Evolutionary conservation across 495 filamentous ascomycete species (phyloP), one percentile per base, ranked within the genome.

Genomic region (Jackrogersella multiformis): DNA sequence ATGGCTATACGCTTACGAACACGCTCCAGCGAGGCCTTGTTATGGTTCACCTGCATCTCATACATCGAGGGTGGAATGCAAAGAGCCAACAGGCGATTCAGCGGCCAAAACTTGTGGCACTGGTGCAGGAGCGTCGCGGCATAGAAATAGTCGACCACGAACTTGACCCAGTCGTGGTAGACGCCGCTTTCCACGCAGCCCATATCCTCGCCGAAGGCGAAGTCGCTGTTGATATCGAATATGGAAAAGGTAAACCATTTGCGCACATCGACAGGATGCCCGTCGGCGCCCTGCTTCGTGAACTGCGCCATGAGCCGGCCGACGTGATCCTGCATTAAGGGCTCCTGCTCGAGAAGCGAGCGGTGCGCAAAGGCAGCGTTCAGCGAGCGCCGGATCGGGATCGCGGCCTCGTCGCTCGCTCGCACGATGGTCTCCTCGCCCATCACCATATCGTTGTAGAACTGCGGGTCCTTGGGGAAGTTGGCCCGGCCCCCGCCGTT

Each of bases 131-230:
- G 41, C 7, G 41, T 45, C 12, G 41, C 41, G 15, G 16, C 41
- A 13, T 45, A 45, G 20, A 45, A 45, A 12, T 45, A 45, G 41
- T 45, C 41, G 20, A 45, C 21, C n/a, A 45, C 41, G 4, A 45
- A 45, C 20, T 45, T 45, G 2, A 48, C 44, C 44, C 44, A 48
- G 13, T 26, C 20, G 12, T 48, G 44, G 20, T 48, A 48, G 44
- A 26, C 21, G 2, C 21, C 20, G 7, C 3, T 28, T 28, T 28
- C 23, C 9, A 48, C 20, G 23, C 44, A 48, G 20, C 44, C 44
- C 20, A 48, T 26, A n/a, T 26, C 21, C 13, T 48, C 44, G 2
- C 44, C 44, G 4, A 48, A 48, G 10, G 13, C 44, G 5, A 48
- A 48, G 21, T 48, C 44, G 20, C 44, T 28, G 23, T 26, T 48